Conservation (phyloP, 2,329 filamentous ascomycete genomes). For the Xylaria sp. region DNA sequence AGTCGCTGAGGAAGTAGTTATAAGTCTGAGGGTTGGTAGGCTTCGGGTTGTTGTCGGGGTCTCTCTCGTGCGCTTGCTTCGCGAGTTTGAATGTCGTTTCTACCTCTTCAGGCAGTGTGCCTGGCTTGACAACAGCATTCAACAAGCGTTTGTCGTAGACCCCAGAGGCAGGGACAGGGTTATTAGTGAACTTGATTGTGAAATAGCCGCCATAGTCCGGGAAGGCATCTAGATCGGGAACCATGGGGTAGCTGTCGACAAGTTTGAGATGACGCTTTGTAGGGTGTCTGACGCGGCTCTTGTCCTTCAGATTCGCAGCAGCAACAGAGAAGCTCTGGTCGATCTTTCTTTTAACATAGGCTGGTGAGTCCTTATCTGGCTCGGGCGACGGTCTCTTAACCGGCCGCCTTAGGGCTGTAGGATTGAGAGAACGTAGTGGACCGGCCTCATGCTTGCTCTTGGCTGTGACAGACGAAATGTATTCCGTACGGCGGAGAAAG, state of each 20-base stretch:
- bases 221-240: conserved; percentile 75
- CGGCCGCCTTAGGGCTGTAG: conserved; percentile 53
- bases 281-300: conserved; percentile 65
- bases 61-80: conserved; percentile 64
- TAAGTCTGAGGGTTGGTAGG: conserved; percentile 71
- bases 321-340: conserved; percentile 69
- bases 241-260: conserved; percentile 68
- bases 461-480: conserved; percentile 75
- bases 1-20: conserved; percentile 71
- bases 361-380: conserved; percentile 69
- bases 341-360: conserved; percentile 74
- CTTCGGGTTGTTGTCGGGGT: conserved; percentile 65
- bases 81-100: conserved; percentile 62
- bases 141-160: conserved; percentile 71
- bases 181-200: conserved; percentile 74
- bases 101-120: conserved; percentile 65
- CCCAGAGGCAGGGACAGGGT: conserved; percentile 65
- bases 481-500: conserved; percentile 95
- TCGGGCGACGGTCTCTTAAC: conserved; percentile 65
- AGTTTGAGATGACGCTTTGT: conserved; percentile 67
- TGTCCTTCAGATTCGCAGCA: conserved; percentile 64
- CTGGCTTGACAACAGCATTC: conserved; percentile 69
- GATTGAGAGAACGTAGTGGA: conserved; percentile 62
- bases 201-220: conserved; percentile 76
- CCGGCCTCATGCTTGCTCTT: conserved; percentile 63